phyloP scores from a whole-genome alignment of 2,329 filamentous ascomycete genomes.

The Metarhizium sp. region DNA sequence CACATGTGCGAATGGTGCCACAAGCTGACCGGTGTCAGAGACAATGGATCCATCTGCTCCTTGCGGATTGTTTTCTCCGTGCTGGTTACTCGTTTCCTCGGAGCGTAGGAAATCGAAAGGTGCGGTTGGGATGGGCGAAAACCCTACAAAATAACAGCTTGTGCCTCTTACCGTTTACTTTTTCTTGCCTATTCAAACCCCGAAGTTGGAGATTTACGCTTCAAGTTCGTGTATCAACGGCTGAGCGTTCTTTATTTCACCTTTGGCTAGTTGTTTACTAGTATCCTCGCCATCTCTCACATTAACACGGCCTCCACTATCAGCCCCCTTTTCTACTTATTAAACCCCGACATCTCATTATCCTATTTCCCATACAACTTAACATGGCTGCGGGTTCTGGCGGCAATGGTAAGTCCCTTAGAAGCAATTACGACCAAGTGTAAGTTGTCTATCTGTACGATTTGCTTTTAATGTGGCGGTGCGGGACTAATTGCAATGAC shows the following conservation, averaged over 20 bases:
- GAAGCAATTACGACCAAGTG: not conserved
- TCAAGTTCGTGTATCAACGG: not conserved
- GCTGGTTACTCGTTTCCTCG: not conserved
- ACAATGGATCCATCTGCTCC: not conserved
- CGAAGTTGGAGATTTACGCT: not conserved
- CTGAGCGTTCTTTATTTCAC: not conserved
- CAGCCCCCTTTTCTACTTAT: not conserved
- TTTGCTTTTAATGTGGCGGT: not conserved
- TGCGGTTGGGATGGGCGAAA: not conserved
- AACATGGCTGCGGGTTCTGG: not conserved
- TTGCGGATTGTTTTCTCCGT: not conserved
- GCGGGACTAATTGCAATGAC: not conserved
- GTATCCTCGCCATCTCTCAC: not conserved
- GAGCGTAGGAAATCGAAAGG: not conserved
- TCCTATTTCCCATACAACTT: not conserved
- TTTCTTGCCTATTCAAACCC: not conserved
- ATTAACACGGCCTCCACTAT: not conserved
- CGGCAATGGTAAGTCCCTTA: not conserved
- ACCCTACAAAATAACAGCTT: not conserved
- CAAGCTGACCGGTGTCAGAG: not conserved
- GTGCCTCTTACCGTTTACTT: not conserved
- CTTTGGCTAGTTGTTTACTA: not conserved
- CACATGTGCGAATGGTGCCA: not conserved
- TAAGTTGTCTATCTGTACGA: not conserved
- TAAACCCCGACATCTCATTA: not conserved